Base-by-base conservation (phyloP, 495 filamentous ascomycete genomes). In the Cercophora scortea region DNA sequence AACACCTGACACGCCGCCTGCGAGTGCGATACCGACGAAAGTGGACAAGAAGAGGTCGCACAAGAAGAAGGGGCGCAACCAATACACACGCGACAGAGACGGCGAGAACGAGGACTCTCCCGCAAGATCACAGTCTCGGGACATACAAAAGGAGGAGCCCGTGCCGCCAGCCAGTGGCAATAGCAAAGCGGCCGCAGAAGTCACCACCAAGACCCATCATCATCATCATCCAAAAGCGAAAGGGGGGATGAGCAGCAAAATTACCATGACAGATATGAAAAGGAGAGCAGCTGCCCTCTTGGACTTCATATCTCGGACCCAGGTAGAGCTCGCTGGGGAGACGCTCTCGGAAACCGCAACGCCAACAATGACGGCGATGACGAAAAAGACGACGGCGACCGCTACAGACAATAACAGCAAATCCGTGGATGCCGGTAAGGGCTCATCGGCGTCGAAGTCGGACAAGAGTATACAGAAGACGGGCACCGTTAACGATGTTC, bases 211-310 rank as follows among this genome's bases (percentile, higher is more conserved):
- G 50, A 46, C 45, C 4, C 42, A 41, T 45, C 42, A 47, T 52
- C 53, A 73, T 38, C 36, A 38, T 13, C 67, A 50, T 57, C 64
- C 9, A 52, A 65, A 35, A 40, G 57, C 49, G 41, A 76, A 70
- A 53, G 67, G 64, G 10, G 66, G 68, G 16, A 71, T 75, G 65
- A 67, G 45, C 16, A 84, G 80, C 57, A 89, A 86, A 64, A 82
- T 90, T 45, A 92, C 81, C 32, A 87, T 96, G 83, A 86, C 84
- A 52, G 91, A 96, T 57, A 93, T 96, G 87, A 90, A 89, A 69
- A 80, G 87, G 53, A 81, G 88, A 8, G 90, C 90, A 4, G 81
- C 84, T 2, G 84, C 77, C 12, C 92, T 98, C 50, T 74, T 94
- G 13, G 90, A 95, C 41, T 96, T 88, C 66, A 96, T 98, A 58